Percentiles rank a stretch among this genome's conserved stretches.
Conservation (phyloP, 2,329 filamentous ascomycete species). For the Aureobasidium sp. region DNA sequence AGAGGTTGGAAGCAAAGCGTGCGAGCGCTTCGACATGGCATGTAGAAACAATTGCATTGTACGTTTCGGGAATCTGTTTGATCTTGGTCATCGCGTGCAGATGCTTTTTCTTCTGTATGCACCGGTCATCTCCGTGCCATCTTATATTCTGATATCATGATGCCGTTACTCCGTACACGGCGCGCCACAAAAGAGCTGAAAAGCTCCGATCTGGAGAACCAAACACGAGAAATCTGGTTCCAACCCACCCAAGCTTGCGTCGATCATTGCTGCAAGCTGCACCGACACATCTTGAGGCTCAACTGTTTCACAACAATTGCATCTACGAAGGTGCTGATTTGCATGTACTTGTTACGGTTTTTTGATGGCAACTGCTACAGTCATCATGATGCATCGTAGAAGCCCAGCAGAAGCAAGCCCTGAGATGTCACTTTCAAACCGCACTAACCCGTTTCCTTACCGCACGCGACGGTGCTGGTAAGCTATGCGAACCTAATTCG, state of each 20-base stretch:
- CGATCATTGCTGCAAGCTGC: background rate
- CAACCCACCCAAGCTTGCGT: background rate
- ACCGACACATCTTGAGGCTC: background rate
- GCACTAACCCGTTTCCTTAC: background rate
- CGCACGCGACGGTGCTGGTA: background rate
- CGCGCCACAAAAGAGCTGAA: background rate
- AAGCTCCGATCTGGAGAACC: background rate
- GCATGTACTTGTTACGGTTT: background rate
- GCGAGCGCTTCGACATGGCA: background rate
- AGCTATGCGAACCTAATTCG: slow-evolving; percentile 3
- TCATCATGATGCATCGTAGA: slow-evolving; percentile 1
- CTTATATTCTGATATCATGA: background rate
- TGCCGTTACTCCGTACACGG: too few relatives aligned
- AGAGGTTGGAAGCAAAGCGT: background rate
- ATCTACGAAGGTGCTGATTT: too few relatives aligned
- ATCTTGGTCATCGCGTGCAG: background rate
- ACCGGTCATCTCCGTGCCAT: background rate
- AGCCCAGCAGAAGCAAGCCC: background rate
- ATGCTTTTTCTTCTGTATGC: background rate
- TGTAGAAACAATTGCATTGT: background rate
- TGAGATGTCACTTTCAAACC: background rate
- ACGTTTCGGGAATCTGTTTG: background rate
- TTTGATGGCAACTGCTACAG: background rate
- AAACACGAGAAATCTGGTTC: background rate
- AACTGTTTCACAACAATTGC: background rate